Evolutionary conservation across 495 filamentous ascomycete genomes (phyloP), one percentile per base, ranked within the genome.

Genomic region (Tuber borchii): DNA sequence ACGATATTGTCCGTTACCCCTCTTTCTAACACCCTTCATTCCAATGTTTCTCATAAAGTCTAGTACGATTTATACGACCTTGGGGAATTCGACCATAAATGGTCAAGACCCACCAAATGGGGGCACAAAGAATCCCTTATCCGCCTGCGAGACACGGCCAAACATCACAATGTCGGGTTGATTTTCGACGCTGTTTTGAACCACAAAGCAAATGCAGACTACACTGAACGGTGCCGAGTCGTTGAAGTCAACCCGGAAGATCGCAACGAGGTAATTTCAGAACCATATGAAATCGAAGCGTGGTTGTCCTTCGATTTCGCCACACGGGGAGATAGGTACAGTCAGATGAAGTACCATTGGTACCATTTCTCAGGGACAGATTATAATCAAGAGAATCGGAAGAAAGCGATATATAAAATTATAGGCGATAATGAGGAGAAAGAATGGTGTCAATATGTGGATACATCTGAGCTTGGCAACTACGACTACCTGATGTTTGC

Each of bases 121-220:
- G 91, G 91, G n/a, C 86, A 85, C 31, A 90, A 88, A 75, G 86
- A 87, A 34, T 89, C 93, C 56, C 83, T 93, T 31, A 75, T 89
- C n/a, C 82, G 84, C 12, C 81, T 94, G 65, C 82, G 84, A 9
- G 79, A 83, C 34, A 82, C 84, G 31, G 89, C 90, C 0, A 86
- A 87, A 71, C 82, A 86, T n/a, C 72, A 86, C 40, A 86, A 86
- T 1, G 85, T 93, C 6, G 88, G 88, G 2, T 78, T 93, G 9
- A 90, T 91, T 80, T 93, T 90, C 88, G 91, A 94, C 84, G 90
- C 90, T 42, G 90, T 94, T 16, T 84, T 93, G 70, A 94, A 93
- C 77, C 92, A 93, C 83, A 93, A 92, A 82, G 90, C 90, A 26
- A 90, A 86, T 12, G 91, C 90, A 22, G 91, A 93, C 82, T 85